These are phyloP conservation scores for Fusarium coffeatum DNA, from an alignment of 2,329 filamentous ascomycete species.

Conservation along the genomic window DNA sequence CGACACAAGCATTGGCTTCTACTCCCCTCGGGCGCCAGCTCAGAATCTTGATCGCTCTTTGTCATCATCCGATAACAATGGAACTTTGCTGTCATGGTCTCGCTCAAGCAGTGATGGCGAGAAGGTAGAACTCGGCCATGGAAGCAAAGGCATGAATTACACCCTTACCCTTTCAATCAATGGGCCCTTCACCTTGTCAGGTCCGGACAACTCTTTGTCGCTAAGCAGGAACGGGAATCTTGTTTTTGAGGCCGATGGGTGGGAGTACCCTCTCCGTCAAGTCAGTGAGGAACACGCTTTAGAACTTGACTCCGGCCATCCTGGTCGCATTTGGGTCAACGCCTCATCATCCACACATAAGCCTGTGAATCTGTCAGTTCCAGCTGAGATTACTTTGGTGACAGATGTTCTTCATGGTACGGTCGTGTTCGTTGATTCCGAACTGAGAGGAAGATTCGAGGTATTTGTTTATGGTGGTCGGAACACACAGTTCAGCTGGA, in stretches of 20 bases:
- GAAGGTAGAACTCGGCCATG: neutral
- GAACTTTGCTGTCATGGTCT: neutral
- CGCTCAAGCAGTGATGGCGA: neutral
- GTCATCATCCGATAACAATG: rapidly evolving
- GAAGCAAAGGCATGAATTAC: constrained; percentile 28
- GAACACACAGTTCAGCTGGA: constrained; percentile 27
- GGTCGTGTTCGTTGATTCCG: neutral
- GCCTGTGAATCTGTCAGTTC: neutral
- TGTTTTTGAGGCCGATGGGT: constrained; percentile 1
- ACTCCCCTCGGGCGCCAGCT: constrained; percentile 8
- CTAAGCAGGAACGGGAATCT: neutral
- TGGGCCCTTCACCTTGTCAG: neutral
- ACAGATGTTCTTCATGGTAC: constrained; percentile 11
- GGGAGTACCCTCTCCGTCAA: constrained; percentile 20
- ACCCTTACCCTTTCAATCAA: neutral
- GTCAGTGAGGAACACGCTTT: constrained; percentile 4
- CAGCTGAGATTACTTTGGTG: neutral
- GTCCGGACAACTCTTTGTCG: neutral
- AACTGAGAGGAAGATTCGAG: constrained; percentile 12
- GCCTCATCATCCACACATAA: constrained; percentile 17
- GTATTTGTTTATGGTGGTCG: constrained; percentile 25
- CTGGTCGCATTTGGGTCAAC: constrained; percentile 24
- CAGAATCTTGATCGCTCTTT: constrained; percentile 12
- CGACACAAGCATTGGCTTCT: constrained; percentile 5
- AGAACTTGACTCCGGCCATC: constrained; percentile 8